A percentile compares a stretch with the other conserved stretches of the same genome.
Evolutionary conservation across 1,139 yeast species (phyloP).

Genomic region (Trichomonascaceae sp.): DNA sequence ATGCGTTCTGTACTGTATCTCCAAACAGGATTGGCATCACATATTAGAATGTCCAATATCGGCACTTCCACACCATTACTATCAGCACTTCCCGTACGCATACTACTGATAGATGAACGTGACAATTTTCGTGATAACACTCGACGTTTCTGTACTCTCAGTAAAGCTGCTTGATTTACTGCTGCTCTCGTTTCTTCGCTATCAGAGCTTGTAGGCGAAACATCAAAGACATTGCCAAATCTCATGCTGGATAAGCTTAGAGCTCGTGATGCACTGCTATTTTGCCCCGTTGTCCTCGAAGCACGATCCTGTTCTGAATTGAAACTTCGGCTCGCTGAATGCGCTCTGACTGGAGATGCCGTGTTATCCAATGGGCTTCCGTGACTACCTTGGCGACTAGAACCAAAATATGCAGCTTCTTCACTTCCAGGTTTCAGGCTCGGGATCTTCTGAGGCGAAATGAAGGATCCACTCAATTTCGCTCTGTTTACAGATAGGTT

Average conservation of each 20-base stretch:
- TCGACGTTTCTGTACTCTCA: constrained; percentile 54
- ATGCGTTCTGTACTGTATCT: constrained; percentile 61
- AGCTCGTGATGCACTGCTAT: neutral
- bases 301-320: neutral
- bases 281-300: neutral
- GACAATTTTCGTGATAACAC: constrained; percentile 39
- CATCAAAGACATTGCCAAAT: constrained; percentile 20
- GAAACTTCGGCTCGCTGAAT: neutral
- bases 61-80: constrained; percentile 17
- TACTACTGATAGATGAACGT: constrained; percentile 26
- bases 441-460: constrained; percentile 5
- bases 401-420: neutral
- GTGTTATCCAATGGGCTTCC: neutral
- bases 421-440: neutral
- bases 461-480: neutral
- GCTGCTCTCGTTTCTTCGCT: constrained; percentile 47
- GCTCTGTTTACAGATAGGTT: neutral
- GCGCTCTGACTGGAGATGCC: neutral
- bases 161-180: constrained; percentile 35
- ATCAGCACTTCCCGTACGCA: constrained; percentile 4
- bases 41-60: constrained; percentile 61
- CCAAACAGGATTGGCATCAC: constrained; percentile 84
- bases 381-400: neutral
- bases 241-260: constrained; percentile 23
- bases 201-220: constrained; percentile 40